These are phyloP conservation scores for Lolium multiflorum DNA, from an alignment of 176 grass and related monocot species.

Conservation along the genomic window DNA sequence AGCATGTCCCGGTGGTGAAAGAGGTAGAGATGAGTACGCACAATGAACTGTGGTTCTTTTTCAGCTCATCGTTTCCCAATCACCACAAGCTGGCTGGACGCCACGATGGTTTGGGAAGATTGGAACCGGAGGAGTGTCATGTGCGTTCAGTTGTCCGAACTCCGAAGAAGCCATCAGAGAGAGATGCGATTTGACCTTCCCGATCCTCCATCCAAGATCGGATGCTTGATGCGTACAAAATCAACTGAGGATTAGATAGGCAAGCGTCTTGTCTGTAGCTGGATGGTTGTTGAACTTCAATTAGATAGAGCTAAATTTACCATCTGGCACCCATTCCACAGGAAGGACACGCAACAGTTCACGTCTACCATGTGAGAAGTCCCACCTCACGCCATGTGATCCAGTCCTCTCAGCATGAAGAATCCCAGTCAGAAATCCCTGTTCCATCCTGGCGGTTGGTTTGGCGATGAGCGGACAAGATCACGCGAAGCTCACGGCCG, in stretches of 20 bases:
- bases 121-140: background rate
- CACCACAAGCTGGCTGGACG: background rate
- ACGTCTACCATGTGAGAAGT: background rate
- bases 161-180: background rate
- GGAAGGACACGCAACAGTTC: background rate
- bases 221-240: background rate
- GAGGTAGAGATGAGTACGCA: background rate
- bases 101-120: background rate
- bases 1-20: background rate
- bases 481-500: slow-evolving; percentile 5
- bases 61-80: background rate
- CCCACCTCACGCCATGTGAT: slow-evolving; percentile 1
- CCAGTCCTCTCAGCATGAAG: background rate
- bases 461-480: background rate
- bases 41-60: background rate
- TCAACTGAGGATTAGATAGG: background rate
- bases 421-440: background rate
- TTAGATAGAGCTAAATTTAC: background rate
- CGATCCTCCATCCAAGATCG: background rate
- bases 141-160: background rate
- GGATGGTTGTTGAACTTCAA: background rate
- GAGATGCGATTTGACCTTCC: background rate
- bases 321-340: background rate
- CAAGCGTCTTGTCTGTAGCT: background rate
- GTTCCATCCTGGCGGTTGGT: background rate